These are phyloP conservation scores for Didymella pinodella DNA, from an alignment of 2,329 filamentous ascomycete genomes.

Conservation along the genomic window DNA sequence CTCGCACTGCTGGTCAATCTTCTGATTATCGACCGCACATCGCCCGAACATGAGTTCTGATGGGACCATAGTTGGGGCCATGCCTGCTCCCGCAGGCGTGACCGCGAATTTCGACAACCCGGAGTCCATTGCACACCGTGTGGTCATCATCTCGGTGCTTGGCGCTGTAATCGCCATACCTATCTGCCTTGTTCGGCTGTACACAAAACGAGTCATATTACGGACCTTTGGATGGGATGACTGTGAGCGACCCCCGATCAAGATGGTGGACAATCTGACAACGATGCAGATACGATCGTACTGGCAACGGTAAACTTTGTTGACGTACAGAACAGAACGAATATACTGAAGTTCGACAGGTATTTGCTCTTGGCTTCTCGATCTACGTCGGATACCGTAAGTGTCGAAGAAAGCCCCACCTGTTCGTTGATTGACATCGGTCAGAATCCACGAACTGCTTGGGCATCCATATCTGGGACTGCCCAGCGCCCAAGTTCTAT, in stretches of 20 bases:
- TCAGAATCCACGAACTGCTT: constrained; percentile 29
- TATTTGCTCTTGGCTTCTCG: constrained; percentile 23
- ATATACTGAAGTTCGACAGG: constrained; percentile 11
- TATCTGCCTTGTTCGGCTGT: constrained; percentile 23
- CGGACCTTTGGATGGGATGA: constrained; percentile 27
- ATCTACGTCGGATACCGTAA: constrained; percentile 23
- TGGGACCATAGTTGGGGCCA: constrained; percentile 3
- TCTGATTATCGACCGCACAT: background rate
- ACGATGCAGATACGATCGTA: constrained; percentile 17
- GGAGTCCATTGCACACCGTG: constrained; percentile 28
- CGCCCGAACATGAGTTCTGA: constrained; percentile 3
- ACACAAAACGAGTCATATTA: constrained; percentile 26
- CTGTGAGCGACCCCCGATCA: constrained; percentile 10
- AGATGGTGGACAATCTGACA: background rate
- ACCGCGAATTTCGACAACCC: constrained; percentile 15
- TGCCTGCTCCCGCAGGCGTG: constrained; percentile 13
- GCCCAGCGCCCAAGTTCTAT: constrained; percentile 21
- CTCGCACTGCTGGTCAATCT: background rate
- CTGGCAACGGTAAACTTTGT: constrained; percentile 18
- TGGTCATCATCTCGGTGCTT: constrained; percentile 23
- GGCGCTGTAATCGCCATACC: constrained; percentile 24
- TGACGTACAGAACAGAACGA: background rate
- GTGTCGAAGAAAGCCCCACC: background rate
- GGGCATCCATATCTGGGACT: constrained; percentile 27
- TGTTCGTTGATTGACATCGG: background rate